These are phyloP conservation scores for Monilinia vaccinii-corymbosi DNA, from an alignment of 2,329 filamentous ascomycete species.

Conservation along the genomic window DNA sequence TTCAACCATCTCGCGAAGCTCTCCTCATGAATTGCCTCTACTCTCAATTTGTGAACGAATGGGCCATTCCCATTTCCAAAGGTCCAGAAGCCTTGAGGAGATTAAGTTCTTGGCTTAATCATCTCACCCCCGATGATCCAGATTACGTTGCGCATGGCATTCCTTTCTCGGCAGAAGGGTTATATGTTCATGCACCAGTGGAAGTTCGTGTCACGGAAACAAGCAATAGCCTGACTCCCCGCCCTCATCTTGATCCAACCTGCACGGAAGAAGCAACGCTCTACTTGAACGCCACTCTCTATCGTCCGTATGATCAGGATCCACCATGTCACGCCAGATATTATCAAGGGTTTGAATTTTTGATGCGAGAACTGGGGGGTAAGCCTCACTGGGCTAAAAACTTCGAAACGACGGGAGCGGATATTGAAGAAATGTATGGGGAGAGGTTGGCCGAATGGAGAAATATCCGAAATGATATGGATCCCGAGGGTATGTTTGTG, in stretches of 20 bases:
- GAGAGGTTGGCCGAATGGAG: constrained; percentile 58
- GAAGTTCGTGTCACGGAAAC: constrained; percentile 84
- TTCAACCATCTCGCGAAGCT: constrained; percentile 71
- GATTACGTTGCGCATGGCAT: constrained; percentile 59
- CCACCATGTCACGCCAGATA: constrained; percentile 69
- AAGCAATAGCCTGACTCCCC: constrained; percentile 32
- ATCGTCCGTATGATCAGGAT: constrained; percentile 70
- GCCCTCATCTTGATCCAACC: constrained; percentile 67
- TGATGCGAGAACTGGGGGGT: constrained; percentile 79
- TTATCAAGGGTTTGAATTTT: constrained; percentile 82
- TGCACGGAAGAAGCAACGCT: constrained; percentile 60
- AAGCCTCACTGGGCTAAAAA: constrained; percentile 93
- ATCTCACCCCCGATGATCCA: constrained; percentile 50
- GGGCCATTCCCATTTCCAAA: constrained; percentile 79
- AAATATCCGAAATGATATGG: constrained; percentile 57
- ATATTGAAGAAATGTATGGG: constrained; percentile 62
- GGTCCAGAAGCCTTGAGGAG: constrained; percentile 81
- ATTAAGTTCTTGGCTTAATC: constrained; percentile 77
- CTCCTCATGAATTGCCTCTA: constrained; percentile 96
- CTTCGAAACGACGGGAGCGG: constrained; percentile 52
- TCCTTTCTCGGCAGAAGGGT: constrained; percentile 66
- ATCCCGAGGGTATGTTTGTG: constrained; percentile 79
- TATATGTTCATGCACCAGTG: constrained; percentile 84
- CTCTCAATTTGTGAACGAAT: constrained; percentile 98
- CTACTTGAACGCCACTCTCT: constrained; percentile 85